These are phyloP conservation scores for Didymella sp. DNA, from an alignment of 2,329 filamentous ascomycete genomes.

Conservation along the genomic window DNA sequence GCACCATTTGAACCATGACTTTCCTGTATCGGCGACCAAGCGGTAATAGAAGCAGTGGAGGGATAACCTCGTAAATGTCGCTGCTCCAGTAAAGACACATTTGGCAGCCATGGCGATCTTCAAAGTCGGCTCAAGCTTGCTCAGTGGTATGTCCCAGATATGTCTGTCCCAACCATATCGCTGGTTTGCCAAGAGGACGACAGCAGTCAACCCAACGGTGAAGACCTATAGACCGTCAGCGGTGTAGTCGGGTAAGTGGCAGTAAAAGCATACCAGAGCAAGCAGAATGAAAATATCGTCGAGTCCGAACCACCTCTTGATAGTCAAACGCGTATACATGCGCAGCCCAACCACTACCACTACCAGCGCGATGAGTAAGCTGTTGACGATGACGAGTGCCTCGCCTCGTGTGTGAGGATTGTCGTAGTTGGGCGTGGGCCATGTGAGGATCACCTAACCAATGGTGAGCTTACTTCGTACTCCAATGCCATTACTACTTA, in stretches of 20 bases:
- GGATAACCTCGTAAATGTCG: constrained; percentile 54
- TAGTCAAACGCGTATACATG: constrained; percentile 50
- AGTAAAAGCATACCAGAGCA: constrained; percentile 43
- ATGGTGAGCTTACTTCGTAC: neutral
- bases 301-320: constrained; percentile 53
- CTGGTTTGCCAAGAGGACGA: constrained; percentile 53
- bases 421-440: constrained; percentile 52
- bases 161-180: constrained; percentile 54
- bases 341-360: constrained; percentile 47
- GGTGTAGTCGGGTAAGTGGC: neutral
- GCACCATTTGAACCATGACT: constrained; percentile 49
- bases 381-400: constrained; percentile 51
- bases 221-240: constrained; percentile 39
- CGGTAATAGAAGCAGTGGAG: constrained; percentile 57
- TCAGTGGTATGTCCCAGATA: constrained; percentile 51
- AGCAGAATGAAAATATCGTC: constrained; percentile 54
- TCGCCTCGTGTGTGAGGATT: constrained; percentile 50
- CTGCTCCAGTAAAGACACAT: constrained; percentile 51
- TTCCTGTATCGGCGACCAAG: constrained; percentile 51
- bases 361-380: constrained; percentile 49
- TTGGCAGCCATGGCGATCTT: constrained; percentile 55
- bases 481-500: constrained; percentile 15
- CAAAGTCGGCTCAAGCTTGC: constrained; percentile 25
- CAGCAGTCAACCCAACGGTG: constrained; percentile 48
- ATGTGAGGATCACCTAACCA: constrained; percentile 37